A percentile compares a stretch with the other conserved stretches of the same genome.
Evolutionary conservation across 345 rosid genomes (phyloP).

Genomic region (Eucalyptus erythrocorys): DNA sequence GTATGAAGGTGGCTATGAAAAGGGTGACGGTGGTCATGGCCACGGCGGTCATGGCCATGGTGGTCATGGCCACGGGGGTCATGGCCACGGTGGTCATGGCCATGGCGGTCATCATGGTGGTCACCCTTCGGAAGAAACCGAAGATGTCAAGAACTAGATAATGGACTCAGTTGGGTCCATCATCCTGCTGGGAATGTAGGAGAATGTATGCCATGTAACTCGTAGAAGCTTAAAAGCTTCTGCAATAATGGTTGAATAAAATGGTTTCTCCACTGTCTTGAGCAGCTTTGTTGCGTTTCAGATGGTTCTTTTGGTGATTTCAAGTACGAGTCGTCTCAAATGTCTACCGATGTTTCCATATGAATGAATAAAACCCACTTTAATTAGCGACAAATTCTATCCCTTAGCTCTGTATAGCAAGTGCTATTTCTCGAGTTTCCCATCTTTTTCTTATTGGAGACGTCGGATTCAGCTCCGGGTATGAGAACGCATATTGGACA

Average conservation of each 20-base stretch:
- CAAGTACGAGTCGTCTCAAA: not conserved
- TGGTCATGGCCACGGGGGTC: not conserved
- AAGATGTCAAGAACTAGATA: not conserved
- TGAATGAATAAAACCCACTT: not conserved
- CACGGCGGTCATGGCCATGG: not conserved
- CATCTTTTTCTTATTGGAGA: not conserved
- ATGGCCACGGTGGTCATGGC: not conserved
- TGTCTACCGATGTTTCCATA: not conserved
- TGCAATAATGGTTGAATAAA: not conserved
- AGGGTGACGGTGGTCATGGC: not conserved
- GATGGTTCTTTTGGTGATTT: not conserved
- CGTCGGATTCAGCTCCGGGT: not conserved
- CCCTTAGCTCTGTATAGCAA: not conserved
- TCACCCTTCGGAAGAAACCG: not conserved
- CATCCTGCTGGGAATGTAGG: not conserved
- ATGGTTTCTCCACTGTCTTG: not conserved
- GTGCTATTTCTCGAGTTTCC: not conserved
- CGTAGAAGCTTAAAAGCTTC: not conserved
- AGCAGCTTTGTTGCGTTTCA: not conserved
- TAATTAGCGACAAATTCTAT: not conserved
- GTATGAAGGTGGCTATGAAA: not conserved
- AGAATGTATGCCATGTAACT: not conserved
- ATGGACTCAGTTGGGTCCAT: not conserved
- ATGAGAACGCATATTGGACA: not conserved
- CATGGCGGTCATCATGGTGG: not conserved